Evolutionary conservation across 2,329 filamentous ascomycete genomes (phyloP).

Genomic region (Talaromyces verruculosus): DNA sequence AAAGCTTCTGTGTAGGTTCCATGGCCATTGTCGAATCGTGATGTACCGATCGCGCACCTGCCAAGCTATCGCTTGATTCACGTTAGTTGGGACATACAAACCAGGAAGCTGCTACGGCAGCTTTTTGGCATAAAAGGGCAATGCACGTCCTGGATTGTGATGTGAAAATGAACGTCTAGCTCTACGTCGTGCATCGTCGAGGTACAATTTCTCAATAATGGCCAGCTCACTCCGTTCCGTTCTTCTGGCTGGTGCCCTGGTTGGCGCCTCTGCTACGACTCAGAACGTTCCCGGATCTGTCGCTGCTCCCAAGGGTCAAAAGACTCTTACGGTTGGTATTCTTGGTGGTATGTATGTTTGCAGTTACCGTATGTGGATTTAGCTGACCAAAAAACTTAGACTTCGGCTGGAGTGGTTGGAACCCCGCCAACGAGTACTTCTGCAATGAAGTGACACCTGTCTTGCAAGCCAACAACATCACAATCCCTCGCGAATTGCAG

Average conservation of each 20-base stretch:
- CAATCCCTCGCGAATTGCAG: conserved; percentile 25
- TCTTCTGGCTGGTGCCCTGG: neutral
- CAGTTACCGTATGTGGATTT: neutral
- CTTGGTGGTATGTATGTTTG: conserved; percentile 12
- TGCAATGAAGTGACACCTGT: conserved; percentile 25
- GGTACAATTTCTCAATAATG: neutral
- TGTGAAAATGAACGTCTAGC: neutral
- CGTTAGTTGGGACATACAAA: neutral
- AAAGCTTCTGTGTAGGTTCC: neutral
- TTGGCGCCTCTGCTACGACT: conserved; percentile 13
- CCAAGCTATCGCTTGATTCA: neutral
- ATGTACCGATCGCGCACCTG: conserved; percentile 1
- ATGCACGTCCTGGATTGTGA: neutral
- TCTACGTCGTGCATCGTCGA: neutral
- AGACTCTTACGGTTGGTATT: conserved; percentile 14
- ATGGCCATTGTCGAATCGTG: neutral
- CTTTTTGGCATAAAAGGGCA: neutral
- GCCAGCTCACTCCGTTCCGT: conserved; percentile 2
- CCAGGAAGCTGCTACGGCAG: neutral
- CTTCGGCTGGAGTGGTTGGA: conserved; percentile 30
- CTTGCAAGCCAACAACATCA: conserved; percentile 22
- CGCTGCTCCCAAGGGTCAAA: conserved; percentile 11
- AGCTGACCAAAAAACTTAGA: conserved; percentile 18
- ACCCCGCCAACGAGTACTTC: conserved; percentile 27
- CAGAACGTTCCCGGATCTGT: conserved; percentile 11